Conservation (phyloP, 1,284 basidiomycete species). For the Ganoderma resinaceum region DNA sequence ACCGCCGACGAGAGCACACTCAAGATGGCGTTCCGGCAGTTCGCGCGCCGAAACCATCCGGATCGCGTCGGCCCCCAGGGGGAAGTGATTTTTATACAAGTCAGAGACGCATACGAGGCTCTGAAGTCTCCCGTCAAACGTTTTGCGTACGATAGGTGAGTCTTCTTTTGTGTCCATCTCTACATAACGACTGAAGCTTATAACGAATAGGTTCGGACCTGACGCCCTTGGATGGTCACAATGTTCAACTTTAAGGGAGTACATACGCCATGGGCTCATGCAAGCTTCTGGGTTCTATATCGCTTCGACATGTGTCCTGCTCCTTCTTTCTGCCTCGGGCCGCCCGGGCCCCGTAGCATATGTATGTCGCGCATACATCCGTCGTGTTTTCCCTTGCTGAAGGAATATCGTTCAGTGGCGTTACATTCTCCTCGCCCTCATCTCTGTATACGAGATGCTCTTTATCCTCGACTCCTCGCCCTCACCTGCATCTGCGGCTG, state of each 20-base stretch:
- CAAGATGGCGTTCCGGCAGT: slow-evolving; percentile 75
- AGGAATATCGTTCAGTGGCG: slow-evolving; percentile 69
- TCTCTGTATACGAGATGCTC: slow-evolving; percentile 67
- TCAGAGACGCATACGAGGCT: slow-evolving; percentile 82
- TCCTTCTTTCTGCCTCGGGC: slow-evolving; percentile 71
- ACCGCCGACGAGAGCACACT: slow-evolving; percentile 70
- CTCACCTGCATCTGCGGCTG: slow-evolving; percentile 33
- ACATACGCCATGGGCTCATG: slow-evolving; percentile 72
- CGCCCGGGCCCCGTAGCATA: slow-evolving; percentile 66
- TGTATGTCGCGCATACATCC: slow-evolving; percentile 52
- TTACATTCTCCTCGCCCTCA: slow-evolving; percentile 66
- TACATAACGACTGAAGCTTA: slow-evolving; percentile 7
- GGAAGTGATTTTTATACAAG: slow-evolving; percentile 72
- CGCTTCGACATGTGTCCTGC: slow-evolving; percentile 62
- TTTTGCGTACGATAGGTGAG: slow-evolving; percentile 87
- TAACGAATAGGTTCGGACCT: slow-evolving; percentile 71
- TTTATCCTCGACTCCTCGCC: slow-evolving; percentile 67
- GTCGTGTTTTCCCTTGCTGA: slow-evolving; percentile 4
- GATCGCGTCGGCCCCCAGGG: slow-evolving; percentile 76
- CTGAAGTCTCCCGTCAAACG: slow-evolving; percentile 80
- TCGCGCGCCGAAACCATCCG: slow-evolving; percentile 81
- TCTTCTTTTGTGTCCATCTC: background rate
- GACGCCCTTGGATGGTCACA: slow-evolving; percentile 73
- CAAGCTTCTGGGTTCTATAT: slow-evolving; percentile 78
- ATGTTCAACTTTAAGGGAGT: slow-evolving; percentile 73